Evolutionary conservation across 78 protist genomes (phyloP).

Genomic region (Pigoraptor vietnamica): DNA sequence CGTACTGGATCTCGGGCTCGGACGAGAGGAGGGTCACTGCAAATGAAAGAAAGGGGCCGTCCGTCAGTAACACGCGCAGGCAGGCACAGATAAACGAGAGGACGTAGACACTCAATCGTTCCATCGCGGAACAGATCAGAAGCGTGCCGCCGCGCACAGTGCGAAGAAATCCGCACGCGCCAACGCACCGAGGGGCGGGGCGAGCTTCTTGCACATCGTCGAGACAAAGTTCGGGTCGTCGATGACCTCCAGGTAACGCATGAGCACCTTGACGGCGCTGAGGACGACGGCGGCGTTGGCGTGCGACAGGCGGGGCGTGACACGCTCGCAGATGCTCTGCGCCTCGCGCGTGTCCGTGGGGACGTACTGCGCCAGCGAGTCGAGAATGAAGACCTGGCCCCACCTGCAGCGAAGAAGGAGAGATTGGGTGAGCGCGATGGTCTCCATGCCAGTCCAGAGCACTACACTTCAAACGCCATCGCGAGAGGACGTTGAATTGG

Average conservation of each 20-base stretch:
- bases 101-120: not conserved
- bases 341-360: slow-evolving; percentile 58
- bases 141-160: too few species aligned
- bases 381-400: slow-evolving; percentile 97
- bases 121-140: too few species aligned
- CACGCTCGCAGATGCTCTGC: slow-evolving; percentile 89
- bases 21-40: slow-evolving; percentile 77
- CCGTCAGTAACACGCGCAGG: not conserved
- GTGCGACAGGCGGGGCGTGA: slow-evolving; percentile 94
- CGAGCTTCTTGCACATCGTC: slow-evolving; percentile 57
- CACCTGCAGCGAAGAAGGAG: slow-evolving; percentile 26
- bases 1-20: slow-evolving; percentile 96
- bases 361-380: slow-evolving; percentile 76
- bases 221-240: slow-evolving; percentile 8
- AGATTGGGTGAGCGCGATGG: not conserved
- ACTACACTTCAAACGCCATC: not conserved
- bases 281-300: slow-evolving; percentile 97
- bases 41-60: not conserved
- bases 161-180: too few species aligned
- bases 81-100: not conserved
- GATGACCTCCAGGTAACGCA: slow-evolving; percentile 59
- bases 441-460: not conserved
- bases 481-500: not conserved
- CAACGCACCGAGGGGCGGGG: slow-evolving; percentile 74
- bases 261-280: slow-evolving; percentile 82